Evolutionary conservation across 2,329 filamentous ascomycete species (phyloP).

Genomic region (Exophiala spinifera): DNA sequence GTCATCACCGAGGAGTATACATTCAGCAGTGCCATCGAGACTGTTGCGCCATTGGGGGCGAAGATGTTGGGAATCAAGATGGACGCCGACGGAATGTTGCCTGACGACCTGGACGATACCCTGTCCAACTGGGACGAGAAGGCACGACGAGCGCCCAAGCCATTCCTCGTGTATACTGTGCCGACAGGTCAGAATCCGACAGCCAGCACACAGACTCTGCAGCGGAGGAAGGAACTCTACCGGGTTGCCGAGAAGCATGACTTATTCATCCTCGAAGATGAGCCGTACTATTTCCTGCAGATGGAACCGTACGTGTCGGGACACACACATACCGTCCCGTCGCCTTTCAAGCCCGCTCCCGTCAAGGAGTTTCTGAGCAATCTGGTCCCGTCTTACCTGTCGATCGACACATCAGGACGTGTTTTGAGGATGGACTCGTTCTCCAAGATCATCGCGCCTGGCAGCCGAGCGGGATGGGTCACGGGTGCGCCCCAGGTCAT

Average conservation of each 20-base stretch:
- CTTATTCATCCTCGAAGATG: conserved; percentile 83
- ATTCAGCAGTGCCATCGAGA: conserved; percentile 73
- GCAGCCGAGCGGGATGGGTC: conserved; percentile 81
- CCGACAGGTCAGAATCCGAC: conserved; percentile 89
- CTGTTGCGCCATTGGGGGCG: conserved; percentile 61
- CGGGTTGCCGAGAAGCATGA: conserved; percentile 78
- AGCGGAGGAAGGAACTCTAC: conserved; percentile 71
- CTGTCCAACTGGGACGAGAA: conserved; percentile 63
- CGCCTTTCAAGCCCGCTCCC: conserved; percentile 47
- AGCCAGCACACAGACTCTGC: conserved; percentile 70
- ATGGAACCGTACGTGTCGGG: conserved; percentile 66
- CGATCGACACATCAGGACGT: conserved; percentile 79
- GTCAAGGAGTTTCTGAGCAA: conserved; percentile 71
- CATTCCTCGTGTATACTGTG: conserved; percentile 67
- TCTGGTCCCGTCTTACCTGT: conserved; percentile 72
- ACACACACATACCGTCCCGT: conserved; percentile 40
- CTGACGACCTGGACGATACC: conserved; percentile 60
- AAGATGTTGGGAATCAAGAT: conserved; percentile 60
- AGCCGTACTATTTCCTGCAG: conserved; percentile 92
- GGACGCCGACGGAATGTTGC: conserved; percentile 64
- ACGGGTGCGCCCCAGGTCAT: conserved; percentile 82
- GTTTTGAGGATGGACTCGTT: conserved; percentile 91
- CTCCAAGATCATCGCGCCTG: conserved; percentile 84
- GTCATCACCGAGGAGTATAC: conserved; percentile 88
- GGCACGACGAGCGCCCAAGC: conserved; percentile 58